A percentile compares a stretch with the other conserved stretches of the same genome.
Evolutionary conservation across 305 asterid genomes (phyloP).

Genomic region (Fraxinus angustifolia): DNA sequence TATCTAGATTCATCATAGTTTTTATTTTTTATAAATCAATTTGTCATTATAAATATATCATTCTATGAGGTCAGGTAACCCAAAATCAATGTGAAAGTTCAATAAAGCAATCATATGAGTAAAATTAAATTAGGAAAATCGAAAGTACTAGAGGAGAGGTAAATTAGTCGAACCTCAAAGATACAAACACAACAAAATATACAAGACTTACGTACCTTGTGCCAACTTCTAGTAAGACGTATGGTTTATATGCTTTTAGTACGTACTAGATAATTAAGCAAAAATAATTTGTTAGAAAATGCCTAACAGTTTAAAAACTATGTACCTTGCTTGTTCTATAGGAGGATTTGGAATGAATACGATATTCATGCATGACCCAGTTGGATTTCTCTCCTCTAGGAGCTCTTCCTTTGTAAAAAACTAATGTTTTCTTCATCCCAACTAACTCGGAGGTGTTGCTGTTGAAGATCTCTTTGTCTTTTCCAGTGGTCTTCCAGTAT

Average conservation of each 20-base stretch:
- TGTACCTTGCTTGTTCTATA: slow-evolving; percentile 66
- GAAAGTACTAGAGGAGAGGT: neutral
- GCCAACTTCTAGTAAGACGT: neutral
- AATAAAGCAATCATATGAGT: neutral
- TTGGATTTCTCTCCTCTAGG: slow-evolving; percentile 90
- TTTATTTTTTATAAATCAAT: neutral
- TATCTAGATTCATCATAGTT: neutral
- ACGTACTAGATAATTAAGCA: neutral
- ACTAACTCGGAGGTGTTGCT: slow-evolving; percentile 59
- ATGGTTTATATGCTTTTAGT: neutral
- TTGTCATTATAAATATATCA: neutral
- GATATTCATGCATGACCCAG: slow-evolving; percentile 99
- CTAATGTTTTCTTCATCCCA: slow-evolving; percentile 93
- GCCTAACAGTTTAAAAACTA: neutral
- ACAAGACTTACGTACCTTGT: neutral
- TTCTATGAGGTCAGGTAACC: neutral
- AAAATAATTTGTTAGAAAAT: neutral
- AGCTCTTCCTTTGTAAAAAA: slow-evolving; percentile 89
- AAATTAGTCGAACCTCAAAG: neutral
- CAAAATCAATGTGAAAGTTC: neutral
- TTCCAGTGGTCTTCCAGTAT: slow-evolving; percentile 96
- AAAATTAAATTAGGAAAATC: neutral
- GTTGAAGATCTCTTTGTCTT: slow-evolving; percentile 83
- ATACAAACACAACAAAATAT: neutral
- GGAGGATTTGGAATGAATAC: slow-evolving; percentile 75